phyloP scores from a whole-genome alignment of 2,329 filamentous ascomycete genomes.

The Talaromyces islandicus region DNA sequence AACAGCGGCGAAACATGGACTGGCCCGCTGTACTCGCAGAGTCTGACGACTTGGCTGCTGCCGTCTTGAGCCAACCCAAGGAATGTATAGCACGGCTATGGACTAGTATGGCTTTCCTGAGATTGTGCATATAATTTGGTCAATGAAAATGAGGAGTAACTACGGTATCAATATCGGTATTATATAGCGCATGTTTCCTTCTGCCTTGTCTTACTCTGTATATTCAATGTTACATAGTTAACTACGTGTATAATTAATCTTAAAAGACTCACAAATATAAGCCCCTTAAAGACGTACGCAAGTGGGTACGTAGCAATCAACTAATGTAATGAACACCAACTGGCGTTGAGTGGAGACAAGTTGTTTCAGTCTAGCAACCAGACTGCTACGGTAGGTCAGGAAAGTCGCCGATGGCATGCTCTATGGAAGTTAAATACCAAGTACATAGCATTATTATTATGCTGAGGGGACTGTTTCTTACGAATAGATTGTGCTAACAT shows the following conservation, averaged over 20 bases:
- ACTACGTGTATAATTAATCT: no score
- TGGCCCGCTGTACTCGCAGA: conserved; percentile 21
- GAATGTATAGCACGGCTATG: not conserved
- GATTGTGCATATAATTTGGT: not conserved
- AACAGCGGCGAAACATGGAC: conserved; percentile 21
- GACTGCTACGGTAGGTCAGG: not conserved
- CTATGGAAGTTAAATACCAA: not conserved
- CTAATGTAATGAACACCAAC: not conserved
- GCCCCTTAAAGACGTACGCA: not conserved
- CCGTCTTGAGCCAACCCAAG: conserved; percentile 9
- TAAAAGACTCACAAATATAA: no score
- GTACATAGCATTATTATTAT: no score
- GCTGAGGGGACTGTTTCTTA: no score
- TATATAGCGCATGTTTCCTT: not conserved
- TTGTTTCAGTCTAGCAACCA: not conserved
- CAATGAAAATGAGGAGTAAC: not conserved
- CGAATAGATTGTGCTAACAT: no score
- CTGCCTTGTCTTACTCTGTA: not conserved
- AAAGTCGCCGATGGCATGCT: not conserved
- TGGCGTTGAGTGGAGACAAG: not conserved
- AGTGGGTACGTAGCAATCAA: not conserved
- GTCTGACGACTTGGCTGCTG: conserved; percentile 25
- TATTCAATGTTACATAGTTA: no score
- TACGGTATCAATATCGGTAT: not conserved
- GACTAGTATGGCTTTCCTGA: not conserved